These are phyloP conservation scores for Aspergillus caelatus DNA, from an alignment of 2,329 filamentous ascomycete genomes.

Conservation along the genomic window DNA sequence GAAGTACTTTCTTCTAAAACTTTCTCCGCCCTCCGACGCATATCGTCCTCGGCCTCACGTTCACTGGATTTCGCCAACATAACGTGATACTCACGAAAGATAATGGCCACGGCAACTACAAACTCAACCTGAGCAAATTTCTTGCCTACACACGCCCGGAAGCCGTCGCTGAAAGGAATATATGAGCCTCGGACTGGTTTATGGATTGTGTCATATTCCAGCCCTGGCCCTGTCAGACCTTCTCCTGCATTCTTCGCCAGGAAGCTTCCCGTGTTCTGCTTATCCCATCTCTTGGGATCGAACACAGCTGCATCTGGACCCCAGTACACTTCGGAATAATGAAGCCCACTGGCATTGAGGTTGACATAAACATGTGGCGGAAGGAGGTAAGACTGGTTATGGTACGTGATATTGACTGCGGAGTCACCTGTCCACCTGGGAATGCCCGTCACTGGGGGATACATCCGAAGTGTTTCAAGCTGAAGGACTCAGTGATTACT, in stretches of 20 bases:
- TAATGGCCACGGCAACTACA: conserved; percentile 17
- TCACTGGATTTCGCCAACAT: conserved; percentile 11
- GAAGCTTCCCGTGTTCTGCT: conserved; percentile 22
- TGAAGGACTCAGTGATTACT: conserved; percentile 20
- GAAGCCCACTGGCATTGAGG: conserved; percentile 20
- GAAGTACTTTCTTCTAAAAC: conserved; percentile 11
- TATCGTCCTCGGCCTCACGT: conserved; percentile 1
- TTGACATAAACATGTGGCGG: conserved; percentile 20
- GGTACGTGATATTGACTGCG: conserved; percentile 15
- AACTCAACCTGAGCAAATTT: conserved; percentile 32
- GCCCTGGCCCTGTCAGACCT: conserved; percentile 18
- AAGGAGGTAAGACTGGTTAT: conserved; percentile 17
- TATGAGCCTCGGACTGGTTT: conserved; percentile 25
- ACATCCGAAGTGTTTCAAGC: conserved; percentile 49
- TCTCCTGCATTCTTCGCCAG: conserved; percentile 20
- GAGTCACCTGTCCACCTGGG: conserved; percentile 31
- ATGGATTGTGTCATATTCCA: conserved; percentile 25
- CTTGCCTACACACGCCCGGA: conserved; percentile 26
- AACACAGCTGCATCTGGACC: conserved; percentile 18
- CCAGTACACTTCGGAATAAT: conserved; percentile 28
- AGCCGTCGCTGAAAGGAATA: conserved; percentile 28
- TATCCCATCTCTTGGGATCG: conserved; percentile 26
- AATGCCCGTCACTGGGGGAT: conserved; percentile 35
- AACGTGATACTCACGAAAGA: conserved; percentile 21
- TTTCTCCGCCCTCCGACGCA: conserved; percentile 6